These are phyloP conservation scores for Castanea sativa DNA, from an alignment of 306 rosid species.

Conservation along the genomic window DNA sequence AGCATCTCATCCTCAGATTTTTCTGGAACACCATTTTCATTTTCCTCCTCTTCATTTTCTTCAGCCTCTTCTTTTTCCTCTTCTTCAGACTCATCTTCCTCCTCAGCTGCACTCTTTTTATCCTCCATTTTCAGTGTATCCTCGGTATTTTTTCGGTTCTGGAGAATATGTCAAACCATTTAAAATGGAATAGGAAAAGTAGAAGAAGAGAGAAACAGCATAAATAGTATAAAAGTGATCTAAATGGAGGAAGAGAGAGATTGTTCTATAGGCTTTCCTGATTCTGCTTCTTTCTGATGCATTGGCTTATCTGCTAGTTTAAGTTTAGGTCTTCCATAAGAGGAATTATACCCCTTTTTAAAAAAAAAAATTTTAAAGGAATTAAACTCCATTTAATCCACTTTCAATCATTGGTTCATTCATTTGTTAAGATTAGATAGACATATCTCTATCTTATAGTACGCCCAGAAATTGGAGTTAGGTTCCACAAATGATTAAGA, in stretches of 20 bases:
- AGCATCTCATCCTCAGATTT: constrained; percentile 74
- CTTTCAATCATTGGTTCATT: no score
- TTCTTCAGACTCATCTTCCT: constrained; percentile 65
- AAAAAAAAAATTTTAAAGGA: no score
- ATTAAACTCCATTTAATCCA: no score
- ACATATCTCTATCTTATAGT: no score
- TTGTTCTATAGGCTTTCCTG: not conserved
- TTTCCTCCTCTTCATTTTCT: constrained; percentile 58
- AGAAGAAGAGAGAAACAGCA: constrained; percentile 8
- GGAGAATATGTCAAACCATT: constrained; percentile 25
- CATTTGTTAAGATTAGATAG: no score
- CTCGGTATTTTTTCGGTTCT: constrained; percentile 63
- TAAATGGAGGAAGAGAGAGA: not conserved
- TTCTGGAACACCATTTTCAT: constrained; percentile 60
- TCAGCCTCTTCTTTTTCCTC: constrained; percentile 53
- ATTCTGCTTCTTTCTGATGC: not conserved
- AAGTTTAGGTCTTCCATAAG: not conserved
- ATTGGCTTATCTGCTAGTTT: not conserved
- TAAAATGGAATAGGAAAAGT: not conserved
- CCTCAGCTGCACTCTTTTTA: constrained; percentile 56
- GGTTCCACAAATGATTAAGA: not conserved
- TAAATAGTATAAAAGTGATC: not conserved
- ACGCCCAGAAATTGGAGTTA: not conserved
- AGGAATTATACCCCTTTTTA: no score
- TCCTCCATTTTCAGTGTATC: constrained; percentile 47